phyloP scores from a whole-genome alignment of 257 asterid species.

The Ehretia macrophylla region DNA sequence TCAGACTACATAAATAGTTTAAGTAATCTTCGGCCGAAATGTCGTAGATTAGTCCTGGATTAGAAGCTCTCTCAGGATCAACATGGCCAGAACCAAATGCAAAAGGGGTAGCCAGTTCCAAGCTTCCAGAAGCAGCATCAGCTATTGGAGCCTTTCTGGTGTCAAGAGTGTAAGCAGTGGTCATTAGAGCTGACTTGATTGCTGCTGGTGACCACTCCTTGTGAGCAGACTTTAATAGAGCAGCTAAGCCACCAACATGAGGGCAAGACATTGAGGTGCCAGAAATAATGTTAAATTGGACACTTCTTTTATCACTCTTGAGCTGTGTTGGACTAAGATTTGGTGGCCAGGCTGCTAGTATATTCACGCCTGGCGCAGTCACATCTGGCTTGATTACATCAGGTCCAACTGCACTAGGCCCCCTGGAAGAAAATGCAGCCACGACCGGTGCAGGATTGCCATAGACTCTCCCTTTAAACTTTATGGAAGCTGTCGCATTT shows the following conservation, averaged over 20 bases:
- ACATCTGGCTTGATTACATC: constrained; percentile 68
- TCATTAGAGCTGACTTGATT: constrained; percentile 71
- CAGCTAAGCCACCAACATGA: constrained; percentile 64
- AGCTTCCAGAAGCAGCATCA: constrained; percentile 34
- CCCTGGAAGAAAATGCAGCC: constrained; percentile 81
- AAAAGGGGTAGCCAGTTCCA: constrained; percentile 45
- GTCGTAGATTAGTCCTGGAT: constrained; percentile 72
- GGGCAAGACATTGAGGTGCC: constrained; percentile 93
- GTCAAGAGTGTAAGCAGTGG: constrained; percentile 49
- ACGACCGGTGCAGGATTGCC: constrained; percentile 53
- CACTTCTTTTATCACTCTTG: constrained; percentile 44
- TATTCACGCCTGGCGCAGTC: constrained; percentile 76
- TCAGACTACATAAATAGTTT: constrained; percentile 46
- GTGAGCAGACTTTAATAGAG: constrained; percentile 56
- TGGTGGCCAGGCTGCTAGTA: constrained; percentile 79
- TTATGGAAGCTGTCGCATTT: constrained; percentile 42
- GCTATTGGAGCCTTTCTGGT: constrained; percentile 30
- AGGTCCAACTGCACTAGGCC: constrained; percentile 52
- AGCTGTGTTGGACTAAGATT: constrained; percentile 52
- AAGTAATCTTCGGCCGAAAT: constrained; percentile 47
- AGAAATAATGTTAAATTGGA: constrained; percentile 51
- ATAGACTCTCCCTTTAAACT: constrained; percentile 41
- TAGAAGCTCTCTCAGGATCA: constrained; percentile 53
- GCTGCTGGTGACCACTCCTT: constrained; percentile 71
- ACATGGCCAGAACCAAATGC: constrained; percentile 67